Evolutionary conservation across 441 rosid species (phyloP), one percentile per base, ranked within the genome.

Genomic region (Hura crepitans): DNA sequence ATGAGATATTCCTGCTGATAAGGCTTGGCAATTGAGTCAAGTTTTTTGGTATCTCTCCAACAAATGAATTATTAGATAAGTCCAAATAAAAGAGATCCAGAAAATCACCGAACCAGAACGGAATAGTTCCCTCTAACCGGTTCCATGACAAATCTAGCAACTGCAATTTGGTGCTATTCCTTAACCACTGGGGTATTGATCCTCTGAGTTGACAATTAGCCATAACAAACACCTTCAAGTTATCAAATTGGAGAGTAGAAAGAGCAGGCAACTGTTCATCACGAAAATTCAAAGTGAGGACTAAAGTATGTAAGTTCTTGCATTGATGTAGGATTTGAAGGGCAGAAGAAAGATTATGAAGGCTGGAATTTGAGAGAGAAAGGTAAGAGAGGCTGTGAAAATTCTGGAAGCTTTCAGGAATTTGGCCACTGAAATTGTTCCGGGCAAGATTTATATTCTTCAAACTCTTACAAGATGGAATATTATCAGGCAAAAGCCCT

Each of bases 331-430:
- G 51, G 17, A 37, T 65, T 56, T 22, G 37, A 22, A 72, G 70
- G 30, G 66, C 65, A n/a, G 71, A 8, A 17, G 72, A 58, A n/a
- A 66, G 23, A 56, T 73, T 73, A 33, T 18, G 8, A 0, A 66
- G 51, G 61, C 59, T 49, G 17, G 0, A 31, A 27, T 72, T 73
- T 5, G 67, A 59, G 1, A 73, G 62, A 0, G 39, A 46, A 6
- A 73, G 66, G 54, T n/a, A 65, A 0, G 22, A 45, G 13, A 72
- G 18, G 47, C 65, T 20, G 31, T 45, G 65, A 18, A 72, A 47
- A 57, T 56, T 65, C 66, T 66, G 58, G 76, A 73, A 73, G 20
- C 11, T 51, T 9, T 28, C 11, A 25, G 67, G 76, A 49, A 66
- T 13, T 23, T 66, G 30, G 3, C 75, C 66, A 6, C 61, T 20